Evolutionary conservation across 108 stramenopile genomes (phyloP).

Genomic region (Chaetoceros muelleri): DNA sequence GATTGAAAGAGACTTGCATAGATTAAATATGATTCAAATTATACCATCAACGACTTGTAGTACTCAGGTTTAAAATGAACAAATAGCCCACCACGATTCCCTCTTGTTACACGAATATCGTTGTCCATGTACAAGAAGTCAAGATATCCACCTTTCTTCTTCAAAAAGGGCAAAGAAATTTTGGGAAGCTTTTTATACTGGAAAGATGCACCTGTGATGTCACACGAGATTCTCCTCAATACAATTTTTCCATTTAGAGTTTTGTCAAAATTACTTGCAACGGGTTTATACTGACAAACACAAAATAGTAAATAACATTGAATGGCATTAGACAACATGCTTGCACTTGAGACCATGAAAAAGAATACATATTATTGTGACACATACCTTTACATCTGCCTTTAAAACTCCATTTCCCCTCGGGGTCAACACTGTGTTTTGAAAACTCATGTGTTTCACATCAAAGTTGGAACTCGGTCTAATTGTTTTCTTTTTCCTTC

Average conservation of each 20-base stretch:
- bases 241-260: slow-evolving; percentile 26
- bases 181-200: slow-evolving; percentile 31
- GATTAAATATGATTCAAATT: too few relatives aligned
- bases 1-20: too few relatives aligned
- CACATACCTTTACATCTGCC: not conserved
- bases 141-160: slow-evolving; percentile 26
- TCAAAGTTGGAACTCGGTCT: slow-evolving; percentile 19
- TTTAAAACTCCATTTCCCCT: slow-evolving; percentile 3
- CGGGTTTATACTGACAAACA: slow-evolving; percentile 8
- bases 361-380: too few relatives aligned
- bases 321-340: too few relatives aligned
- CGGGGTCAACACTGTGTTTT: slow-evolving; percentile 1
- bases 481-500: slow-evolving; percentile 11
- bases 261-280: slow-evolving; percentile 1
- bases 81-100: slow-evolving; percentile 42
- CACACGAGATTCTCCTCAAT: slow-evolving; percentile 29
- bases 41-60: too few relatives aligned
- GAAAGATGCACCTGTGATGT: slow-evolving; percentile 25
- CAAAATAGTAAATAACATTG: too few relatives aligned
- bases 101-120: slow-evolving; percentile 37
- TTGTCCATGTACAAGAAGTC: slow-evolving; percentile 42
- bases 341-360: too few relatives aligned
- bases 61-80: slow-evolving; percentile 37
- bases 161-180: slow-evolving; percentile 9
- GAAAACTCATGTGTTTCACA: slow-evolving; percentile 14